Conservation (phyloP, 805 yeast genomes). For the Metschnikowia picachoensis region DNA sequence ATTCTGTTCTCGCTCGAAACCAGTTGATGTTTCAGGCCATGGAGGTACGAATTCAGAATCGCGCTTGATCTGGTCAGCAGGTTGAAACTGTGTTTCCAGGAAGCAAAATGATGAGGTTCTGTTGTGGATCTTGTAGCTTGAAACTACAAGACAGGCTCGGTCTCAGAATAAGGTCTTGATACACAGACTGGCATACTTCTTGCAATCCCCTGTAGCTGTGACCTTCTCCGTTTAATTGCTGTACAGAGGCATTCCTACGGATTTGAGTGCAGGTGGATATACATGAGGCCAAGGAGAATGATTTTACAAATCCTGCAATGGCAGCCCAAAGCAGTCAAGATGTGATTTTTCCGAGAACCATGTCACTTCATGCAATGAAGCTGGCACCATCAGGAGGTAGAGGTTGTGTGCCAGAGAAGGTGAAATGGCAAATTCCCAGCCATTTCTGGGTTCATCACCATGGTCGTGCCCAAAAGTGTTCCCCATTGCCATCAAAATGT, state of each 20-base stretch:
- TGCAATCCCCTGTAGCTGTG: no score
- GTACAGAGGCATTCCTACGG: no score
- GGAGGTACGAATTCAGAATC: neutral
- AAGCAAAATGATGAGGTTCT: no score
- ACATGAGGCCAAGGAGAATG: no score
- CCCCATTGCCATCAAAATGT: neutral
- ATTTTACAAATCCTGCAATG: neutral
- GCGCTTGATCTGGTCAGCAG: neutral
- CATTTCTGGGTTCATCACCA: no score
- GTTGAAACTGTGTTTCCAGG: neutral
- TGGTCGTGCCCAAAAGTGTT: neutral
- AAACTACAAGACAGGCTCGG: no score
- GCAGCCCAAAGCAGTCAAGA: constrained; percentile 1
- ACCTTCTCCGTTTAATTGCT: no score
- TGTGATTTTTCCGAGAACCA: neutral
- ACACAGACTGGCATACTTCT: no score
- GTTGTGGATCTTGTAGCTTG: no score
- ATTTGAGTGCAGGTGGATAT: no score
- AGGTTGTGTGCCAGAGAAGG: constrained; percentile 1
- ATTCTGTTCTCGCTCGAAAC: neutral
- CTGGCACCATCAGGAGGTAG: neutral
- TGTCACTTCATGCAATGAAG: neutral
- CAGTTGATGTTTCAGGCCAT: neutral
- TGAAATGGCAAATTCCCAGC: neutral
- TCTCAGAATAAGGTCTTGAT: no score